Evolutionary conservation across 768 basidiomycete species (phyloP).

Genomic region (Leccinum rimulosum): DNA sequence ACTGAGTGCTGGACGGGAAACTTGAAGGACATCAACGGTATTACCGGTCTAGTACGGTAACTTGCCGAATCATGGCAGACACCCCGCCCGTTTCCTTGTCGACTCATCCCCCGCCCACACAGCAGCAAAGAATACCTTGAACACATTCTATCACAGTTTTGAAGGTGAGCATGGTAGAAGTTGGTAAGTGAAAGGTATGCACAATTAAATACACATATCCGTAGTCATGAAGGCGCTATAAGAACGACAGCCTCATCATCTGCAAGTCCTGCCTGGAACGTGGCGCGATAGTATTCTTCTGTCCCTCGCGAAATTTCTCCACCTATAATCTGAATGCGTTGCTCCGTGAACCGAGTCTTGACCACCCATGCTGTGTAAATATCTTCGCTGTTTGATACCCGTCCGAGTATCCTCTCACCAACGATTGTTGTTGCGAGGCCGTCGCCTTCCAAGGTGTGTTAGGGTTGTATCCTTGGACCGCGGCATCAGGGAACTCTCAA

Average conservation of each 20-base stretch:
- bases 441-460: constrained; percentile 8
- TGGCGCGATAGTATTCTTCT: constrained; percentile 7
- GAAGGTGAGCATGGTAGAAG: too few species aligned
- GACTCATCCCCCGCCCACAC: too few species aligned
- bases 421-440: constrained; percentile 9
- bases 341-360: constrained; percentile 55
- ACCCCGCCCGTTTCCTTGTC: too few species aligned
- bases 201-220: too few species aligned
- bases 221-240: constrained; percentile 7
- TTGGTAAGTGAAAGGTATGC: too few species aligned
- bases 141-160: too few species aligned
- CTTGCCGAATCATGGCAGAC: too few species aligned
- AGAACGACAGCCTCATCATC: constrained; percentile 15
- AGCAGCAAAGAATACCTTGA: too few species aligned
- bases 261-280: constrained; percentile 14
- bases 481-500: not conserved
- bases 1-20: too few species aligned
- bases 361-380: constrained; percentile 49
- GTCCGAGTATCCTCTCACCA: constrained; percentile 51
- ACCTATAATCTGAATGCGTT: constrained; percentile 50
- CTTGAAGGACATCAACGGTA: too few species aligned
- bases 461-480: not conserved
- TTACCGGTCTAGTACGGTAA: too few species aligned
- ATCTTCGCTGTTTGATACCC: constrained; percentile 54
- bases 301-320: constrained; percentile 9